phyloP scores from a whole-genome alignment of 1,284 basidiomycete species.

The Earliella scabrosa region DNA sequence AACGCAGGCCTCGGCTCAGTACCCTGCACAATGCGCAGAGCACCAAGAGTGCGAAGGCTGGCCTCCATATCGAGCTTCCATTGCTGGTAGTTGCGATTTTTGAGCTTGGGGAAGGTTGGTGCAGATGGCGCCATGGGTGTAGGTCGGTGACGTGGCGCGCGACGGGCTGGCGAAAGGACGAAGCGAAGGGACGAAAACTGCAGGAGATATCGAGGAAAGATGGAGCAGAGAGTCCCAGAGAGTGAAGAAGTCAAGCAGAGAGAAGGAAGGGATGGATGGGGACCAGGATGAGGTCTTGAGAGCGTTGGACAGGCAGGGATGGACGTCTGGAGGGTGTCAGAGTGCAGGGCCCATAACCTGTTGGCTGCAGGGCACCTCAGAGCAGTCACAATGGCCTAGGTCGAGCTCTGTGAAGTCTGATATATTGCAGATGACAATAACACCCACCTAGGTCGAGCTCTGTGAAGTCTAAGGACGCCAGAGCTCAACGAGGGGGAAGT shows the following conservation, averaged over 20 bases:
- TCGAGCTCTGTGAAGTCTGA: constrained; percentile 1
- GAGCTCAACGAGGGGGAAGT: neutral
- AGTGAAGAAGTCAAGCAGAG: neutral
- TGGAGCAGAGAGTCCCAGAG: neutral
- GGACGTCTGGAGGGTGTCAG: neutral
- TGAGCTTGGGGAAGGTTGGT: neutral
- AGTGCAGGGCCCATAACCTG: neutral
- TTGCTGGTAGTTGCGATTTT: constrained; percentile 10
- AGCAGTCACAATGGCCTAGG: constrained; percentile 1
- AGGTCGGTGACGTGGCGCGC: neutral
- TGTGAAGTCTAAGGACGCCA: neutral
- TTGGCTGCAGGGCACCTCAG: neutral
- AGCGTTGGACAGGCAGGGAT: neutral
- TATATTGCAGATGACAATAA: neutral
- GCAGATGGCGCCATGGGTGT: neutral
- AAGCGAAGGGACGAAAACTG: neutral
- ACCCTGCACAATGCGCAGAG: neutral
- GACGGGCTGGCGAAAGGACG: constrained; percentile 11
- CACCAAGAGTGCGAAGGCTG: constrained; percentile 5
- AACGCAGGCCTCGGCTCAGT: neutral
- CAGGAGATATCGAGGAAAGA: neutral
- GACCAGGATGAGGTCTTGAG: neutral
- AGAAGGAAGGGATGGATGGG: neutral
- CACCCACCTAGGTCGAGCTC: neutral
- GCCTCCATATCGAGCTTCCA: constrained; percentile 9